Evolutionary conservation across 495 filamentous ascomycete species (phyloP), one percentile per base, ranked within the genome.

Genomic region (Aspergillus homomorphus): DNA sequence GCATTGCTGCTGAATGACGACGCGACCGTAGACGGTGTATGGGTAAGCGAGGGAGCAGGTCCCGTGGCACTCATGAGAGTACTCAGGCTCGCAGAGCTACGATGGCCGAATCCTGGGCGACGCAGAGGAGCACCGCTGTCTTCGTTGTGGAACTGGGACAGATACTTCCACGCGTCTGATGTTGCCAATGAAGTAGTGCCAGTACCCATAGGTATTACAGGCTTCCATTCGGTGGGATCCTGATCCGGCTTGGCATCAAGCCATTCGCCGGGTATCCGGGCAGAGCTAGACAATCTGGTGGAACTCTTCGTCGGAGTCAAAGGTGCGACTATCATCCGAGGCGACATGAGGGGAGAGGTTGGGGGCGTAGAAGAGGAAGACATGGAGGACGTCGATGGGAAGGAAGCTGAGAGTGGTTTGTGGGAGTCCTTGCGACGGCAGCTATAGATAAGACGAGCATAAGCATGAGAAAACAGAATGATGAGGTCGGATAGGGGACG

Each of bases 181-280:
- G 72, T 72, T 33, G 69, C 70, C 54, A 71, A 65, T 7, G 68
- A 62, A 45, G 57, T 66, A 22, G 56, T 26, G 45, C 66, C 48
- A 41, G 54, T 24, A 26, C 57, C 56, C 60, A 45, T 61, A 30
- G 57, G 51, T 80, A 78, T 71, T 64, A 78, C 72, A n/a, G 80
- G 80, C 71, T 83, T 82, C 80, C 80, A 83, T 69, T 83, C 80
- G 53, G 78, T 77, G 63, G 80, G 80, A 67, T 83, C 80, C 58
- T 79, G 77, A 81, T 83, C 80, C 62, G 77, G 66, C 56, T 73
- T 75, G 71, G 63, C 63, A 44, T 75, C 66, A 55, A 76, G 72
- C 52, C 64, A 51, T 51, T 71, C 66, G 57, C 62, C 54, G 38
- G 74, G 71, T 81, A 82, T 80, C 70, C 77, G 68, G 55, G 69